Evolutionary conservation across 805 yeast genomes (phyloP).

Genomic region (Candida verbasci): DNA sequence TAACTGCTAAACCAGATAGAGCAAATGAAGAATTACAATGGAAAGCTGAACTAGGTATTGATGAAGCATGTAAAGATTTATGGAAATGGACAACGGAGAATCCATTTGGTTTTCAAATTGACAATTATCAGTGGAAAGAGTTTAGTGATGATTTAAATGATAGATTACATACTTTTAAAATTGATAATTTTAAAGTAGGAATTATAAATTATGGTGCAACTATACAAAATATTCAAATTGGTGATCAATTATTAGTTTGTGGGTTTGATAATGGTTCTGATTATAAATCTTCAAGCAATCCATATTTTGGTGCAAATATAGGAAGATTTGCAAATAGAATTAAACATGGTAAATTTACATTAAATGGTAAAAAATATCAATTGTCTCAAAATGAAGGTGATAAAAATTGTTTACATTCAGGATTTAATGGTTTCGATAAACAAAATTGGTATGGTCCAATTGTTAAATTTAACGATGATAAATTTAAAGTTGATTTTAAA

Average conservation of each 20-base stretch:
- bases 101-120: slow-evolving; percentile 54
- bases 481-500: slow-evolving; percentile 31
- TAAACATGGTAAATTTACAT: slow-evolving; percentile 34
- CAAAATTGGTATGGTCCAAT: slow-evolving; percentile 52
- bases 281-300: slow-evolving; percentile 32
- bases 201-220: slow-evolving; percentile 51
- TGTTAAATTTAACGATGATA: slow-evolving; percentile 29
- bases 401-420: slow-evolving; percentile 49
- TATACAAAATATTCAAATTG: slow-evolving; percentile 38
- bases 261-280: slow-evolving; percentile 33
- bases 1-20: slow-evolving; percentile 66
- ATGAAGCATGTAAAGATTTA: slow-evolving; percentile 63
- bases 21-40: slow-evolving; percentile 66
- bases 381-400: slow-evolving; percentile 39
- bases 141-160: slow-evolving; percentile 24
- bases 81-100: slow-evolving; percentile 75
- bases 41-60: slow-evolving; percentile 53
- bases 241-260: slow-evolving; percentile 35
- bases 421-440: slow-evolving; percentile 48
- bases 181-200: slow-evolving; percentile 31
- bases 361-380: slow-evolving; percentile 38
- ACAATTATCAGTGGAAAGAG: slow-evolving; percentile 29
- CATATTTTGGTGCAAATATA: slow-evolving; percentile 59
- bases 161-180: slow-evolving; percentile 31
- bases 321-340: slow-evolving; percentile 67